A percentile compares a stretch with the other conserved stretches of the same genome.
These are phyloP conservation scores for Rutstroemia sp. DNA, from an alignment of 2,329 filamentous ascomycete species.

Conservation along the genomic window DNA sequence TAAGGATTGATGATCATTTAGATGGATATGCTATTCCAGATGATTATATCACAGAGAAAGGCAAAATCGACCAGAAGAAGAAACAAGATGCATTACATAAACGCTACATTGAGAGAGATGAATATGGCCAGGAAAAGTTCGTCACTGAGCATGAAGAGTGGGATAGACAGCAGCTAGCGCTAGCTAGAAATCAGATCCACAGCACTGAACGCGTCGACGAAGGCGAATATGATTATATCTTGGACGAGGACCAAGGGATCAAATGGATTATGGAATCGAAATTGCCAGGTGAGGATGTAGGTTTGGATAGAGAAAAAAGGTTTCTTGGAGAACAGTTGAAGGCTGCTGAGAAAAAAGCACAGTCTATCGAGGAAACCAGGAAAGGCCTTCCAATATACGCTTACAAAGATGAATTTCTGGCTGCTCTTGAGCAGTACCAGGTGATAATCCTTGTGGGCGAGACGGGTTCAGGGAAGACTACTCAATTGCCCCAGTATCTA, in stretches of 20 bases:
- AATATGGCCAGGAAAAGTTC: slow-evolving; percentile 80
- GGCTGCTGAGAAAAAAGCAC: slow-evolving; percentile 79
- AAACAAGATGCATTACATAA: slow-evolving; percentile 89
- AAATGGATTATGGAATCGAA: slow-evolving; percentile 73
- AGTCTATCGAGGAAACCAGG: slow-evolving; percentile 83
- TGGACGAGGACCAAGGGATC: slow-evolving; percentile 84
- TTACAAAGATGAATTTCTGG: slow-evolving; percentile 77
- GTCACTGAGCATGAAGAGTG: slow-evolving; percentile 94
- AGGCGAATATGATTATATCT: slow-evolving; percentile 83
- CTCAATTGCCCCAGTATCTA: slow-evolving; percentile 88
- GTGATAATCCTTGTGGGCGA: slow-evolving; percentile 89
- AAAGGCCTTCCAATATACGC: slow-evolving; percentile 86
- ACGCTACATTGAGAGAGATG: slow-evolving; percentile 79
- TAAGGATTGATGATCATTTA: slow-evolving; percentile 82
- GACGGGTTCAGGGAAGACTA: slow-evolving; percentile 93
- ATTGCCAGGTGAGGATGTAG: slow-evolving; percentile 63
- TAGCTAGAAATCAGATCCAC: slow-evolving; percentile 80
- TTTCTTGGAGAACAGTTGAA: slow-evolving; percentile 75
- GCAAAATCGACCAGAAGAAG: slow-evolving; percentile 77
- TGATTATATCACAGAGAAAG: slow-evolving; percentile 90
- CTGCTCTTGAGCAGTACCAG: slow-evolving; percentile 80
- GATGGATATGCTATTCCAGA: slow-evolving; percentile 93
- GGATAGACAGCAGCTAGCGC: slow-evolving; percentile 82
- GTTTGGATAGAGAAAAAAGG: slow-evolving; percentile 69
- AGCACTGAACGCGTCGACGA: slow-evolving; percentile 68